These are phyloP conservation scores for Spongospora subterranea DNA, from an alignment of 208 protist species.

Conservation along the genomic window DNA sequence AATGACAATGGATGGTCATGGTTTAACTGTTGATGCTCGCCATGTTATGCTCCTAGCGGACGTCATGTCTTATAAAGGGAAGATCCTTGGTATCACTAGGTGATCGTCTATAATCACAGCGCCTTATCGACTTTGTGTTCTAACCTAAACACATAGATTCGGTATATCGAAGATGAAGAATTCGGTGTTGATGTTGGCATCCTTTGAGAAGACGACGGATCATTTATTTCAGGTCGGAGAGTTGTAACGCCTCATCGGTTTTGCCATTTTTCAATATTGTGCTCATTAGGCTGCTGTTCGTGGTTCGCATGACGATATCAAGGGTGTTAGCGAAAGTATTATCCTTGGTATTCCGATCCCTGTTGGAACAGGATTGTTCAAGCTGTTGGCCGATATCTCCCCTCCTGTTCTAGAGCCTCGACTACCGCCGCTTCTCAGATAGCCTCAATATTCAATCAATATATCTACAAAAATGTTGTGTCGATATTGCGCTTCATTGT, in stretches of 20 bases:
- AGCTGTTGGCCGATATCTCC: conserved; percentile 68
- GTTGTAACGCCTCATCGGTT: no score
- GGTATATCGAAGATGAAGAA: conserved; percentile 99
- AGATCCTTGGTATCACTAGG: conserved; percentile 97
- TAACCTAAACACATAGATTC: not conserved
- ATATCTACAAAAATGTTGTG: no score
- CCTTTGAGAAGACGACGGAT: conserved; percentile 99
- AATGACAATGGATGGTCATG: conserved; percentile 91
- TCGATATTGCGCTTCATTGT: no score
- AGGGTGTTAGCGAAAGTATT: conserved; percentile 95
- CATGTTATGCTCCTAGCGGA: conserved; percentile 98
- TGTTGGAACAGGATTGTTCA: conserved; percentile 94
- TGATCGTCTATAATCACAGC: conserved; percentile 73
- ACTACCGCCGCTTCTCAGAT: not conserved
- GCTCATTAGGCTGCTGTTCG: conserved; percentile 54
- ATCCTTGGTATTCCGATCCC: conserved; percentile 96
- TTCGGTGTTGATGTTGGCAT: conserved; percentile 97
- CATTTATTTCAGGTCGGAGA: conserved; percentile 99
- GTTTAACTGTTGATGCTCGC: conserved; percentile 94
- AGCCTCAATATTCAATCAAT: no score
- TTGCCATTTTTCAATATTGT: no score
- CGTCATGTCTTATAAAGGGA: conserved; percentile 95
- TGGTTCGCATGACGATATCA: conserved; percentile 60
- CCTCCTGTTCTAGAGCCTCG: not conserved
- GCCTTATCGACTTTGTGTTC: not conserved